phyloP scores from a whole-genome alignment of 169 alveolate species.

The Theileria parva region DNA sequence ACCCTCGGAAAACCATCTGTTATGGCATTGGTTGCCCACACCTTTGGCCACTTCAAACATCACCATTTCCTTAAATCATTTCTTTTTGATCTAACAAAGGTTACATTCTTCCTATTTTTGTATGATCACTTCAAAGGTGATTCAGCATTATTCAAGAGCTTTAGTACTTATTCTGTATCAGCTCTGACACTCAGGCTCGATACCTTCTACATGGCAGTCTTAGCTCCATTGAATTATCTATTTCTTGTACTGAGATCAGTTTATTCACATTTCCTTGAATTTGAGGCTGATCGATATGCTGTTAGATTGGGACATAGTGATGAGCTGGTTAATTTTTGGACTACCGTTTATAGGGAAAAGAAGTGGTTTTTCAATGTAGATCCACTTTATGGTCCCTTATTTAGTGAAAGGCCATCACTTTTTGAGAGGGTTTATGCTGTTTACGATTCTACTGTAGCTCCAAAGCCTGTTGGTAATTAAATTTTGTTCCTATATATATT shows the following conservation, averaged over 20 bases:
- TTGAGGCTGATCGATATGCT: slow-evolving; percentile 84
- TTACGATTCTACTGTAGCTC: slow-evolving; percentile 43
- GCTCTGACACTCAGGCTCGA: not conserved
- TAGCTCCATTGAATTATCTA: not conserved
- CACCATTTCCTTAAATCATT: not conserved
- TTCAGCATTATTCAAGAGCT: not conserved
- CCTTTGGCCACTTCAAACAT: not conserved
- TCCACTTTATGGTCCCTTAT: slow-evolving; percentile 61
- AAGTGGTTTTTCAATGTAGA: slow-evolving; percentile 39
- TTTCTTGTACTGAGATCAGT: not conserved
- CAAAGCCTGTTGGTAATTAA: slow-evolving; percentile 2
- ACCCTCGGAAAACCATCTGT: slow-evolving; percentile 3
- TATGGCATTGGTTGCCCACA: not conserved
- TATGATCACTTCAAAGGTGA: not conserved
- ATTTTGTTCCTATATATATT: not conserved
- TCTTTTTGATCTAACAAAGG: not conserved
- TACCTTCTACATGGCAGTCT: not conserved
- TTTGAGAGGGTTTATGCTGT: slow-evolving; percentile 77
- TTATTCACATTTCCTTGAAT: slow-evolving; percentile 49
- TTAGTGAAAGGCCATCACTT: slow-evolving; percentile 68
- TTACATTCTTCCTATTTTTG: not conserved
- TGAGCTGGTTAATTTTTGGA: slow-evolving; percentile 71
- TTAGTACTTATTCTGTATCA: not conserved
- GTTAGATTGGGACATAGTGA: slow-evolving; percentile 73
- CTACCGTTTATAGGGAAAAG: slow-evolving; percentile 34